Base-by-base conservation (phyloP, 1,284 basidiomycete species). In the Cutaneotrichosporon sp. region DNA sequence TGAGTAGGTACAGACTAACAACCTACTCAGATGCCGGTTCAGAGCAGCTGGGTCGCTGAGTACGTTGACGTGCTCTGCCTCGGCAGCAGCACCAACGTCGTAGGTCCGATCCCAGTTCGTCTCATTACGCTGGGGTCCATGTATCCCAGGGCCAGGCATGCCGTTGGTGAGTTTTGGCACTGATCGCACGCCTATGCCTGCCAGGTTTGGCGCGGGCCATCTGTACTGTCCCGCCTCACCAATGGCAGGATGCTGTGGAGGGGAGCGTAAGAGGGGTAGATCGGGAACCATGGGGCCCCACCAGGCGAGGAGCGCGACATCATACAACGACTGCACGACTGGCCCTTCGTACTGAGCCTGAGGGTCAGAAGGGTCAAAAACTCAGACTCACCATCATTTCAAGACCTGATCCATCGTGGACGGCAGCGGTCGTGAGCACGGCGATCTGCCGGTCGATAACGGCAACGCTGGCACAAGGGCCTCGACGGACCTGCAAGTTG, bases 261-360 rank as follows among this genome's bases (percentile, higher is more conserved):
- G 76, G 0, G 62, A 52, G 50, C 62, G 60, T 10, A 84, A 70
- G 55, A 82, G 80, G 16, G 89, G 88, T 11, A 4, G 85, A 81
- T 9, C 88, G 88, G 38, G 38, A 31, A 83, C 72, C 68, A 89
- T 79, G 21, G 76, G 75, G 42, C 84, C 83, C 61, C 80, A 83
- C 87, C 87, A 89, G 21, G 84, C 84, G 63, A 89, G 80, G 46
- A 90, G 82, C 4, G 86, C 86, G 76, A 86, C 86, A 73, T 90
- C 89, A 76, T 90, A 90, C 64, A 90, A 81, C 2, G 85, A 82
- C 65, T 89, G 84, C 58, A 89, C 87, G 67, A 89, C 85, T 7
- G 86, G 85, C 0, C 87, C 87, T 71, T 89, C 88, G 42, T 86
- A 78, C 65, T 87, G 85, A 11, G 38, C 13, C 38, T 40, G 26